Evolutionary conservation across 352 stramenopile species (phyloP).

Genomic region (Pythium guiyangense): DNA sequence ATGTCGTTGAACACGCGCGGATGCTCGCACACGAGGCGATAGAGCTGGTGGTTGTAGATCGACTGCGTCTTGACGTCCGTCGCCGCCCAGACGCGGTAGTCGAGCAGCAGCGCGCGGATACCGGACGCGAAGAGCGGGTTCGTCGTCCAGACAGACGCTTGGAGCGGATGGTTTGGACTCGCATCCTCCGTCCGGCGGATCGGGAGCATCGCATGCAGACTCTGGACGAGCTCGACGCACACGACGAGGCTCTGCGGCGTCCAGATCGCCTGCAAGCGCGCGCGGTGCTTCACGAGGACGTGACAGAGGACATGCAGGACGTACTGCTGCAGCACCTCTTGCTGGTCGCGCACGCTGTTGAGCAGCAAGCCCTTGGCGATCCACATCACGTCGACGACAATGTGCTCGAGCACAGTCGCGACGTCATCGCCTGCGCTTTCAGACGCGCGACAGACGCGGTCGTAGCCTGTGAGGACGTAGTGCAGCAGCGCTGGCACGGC

Average conservation of each 20-base stretch:
- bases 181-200: slow-evolving; percentile 15
- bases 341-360: slow-evolving; percentile 44
- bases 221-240: slow-evolving; percentile 63
- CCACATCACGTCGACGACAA: slow-evolving; percentile 60
- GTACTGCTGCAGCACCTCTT: slow-evolving; percentile 54
- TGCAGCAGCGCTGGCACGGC: slow-evolving; percentile 52
- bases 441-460: slow-evolving; percentile 17
- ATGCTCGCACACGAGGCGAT: slow-evolving; percentile 62
- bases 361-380: slow-evolving; percentile 67
- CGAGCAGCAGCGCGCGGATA: slow-evolving; percentile 57
- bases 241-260: slow-evolving; percentile 59
- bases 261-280: slow-evolving; percentile 38
- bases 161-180: slow-evolving; percentile 48
- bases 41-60: slow-evolving; percentile 79
- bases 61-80: slow-evolving; percentile 74
- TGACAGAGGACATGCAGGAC: slow-evolving; percentile 63
- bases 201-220: slow-evolving; percentile 48
- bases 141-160: slow-evolving; percentile 63
- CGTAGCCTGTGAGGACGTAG: slow-evolving; percentile 55
- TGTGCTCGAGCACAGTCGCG: slow-evolving; percentile 28
- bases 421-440: slow-evolving; percentile 4
- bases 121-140: slow-evolving; percentile 71
- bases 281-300: slow-evolving; percentile 44
- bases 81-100: slow-evolving; percentile 62
- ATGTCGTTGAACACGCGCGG: slow-evolving; percentile 66